Percentiles rank a stretch among this genome's conserved stretches.
These are phyloP conservation scores for Hemisphaericaspora lyxosophila DNA, from an alignment of 1,139 yeast species.

Conservation along the genomic window DNA sequence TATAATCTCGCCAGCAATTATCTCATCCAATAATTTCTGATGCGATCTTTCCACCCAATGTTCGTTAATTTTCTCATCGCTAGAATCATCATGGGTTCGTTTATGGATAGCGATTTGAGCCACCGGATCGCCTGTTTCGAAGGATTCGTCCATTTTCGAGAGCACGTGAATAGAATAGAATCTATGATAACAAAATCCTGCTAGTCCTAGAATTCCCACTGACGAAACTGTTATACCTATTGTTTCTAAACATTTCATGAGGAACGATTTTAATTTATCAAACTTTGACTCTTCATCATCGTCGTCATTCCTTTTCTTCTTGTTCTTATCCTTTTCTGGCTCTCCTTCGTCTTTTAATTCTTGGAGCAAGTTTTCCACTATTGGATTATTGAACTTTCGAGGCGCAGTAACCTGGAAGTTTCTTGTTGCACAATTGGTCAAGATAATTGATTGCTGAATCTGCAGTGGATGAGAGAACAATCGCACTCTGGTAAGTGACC, in stretches of 20 bases:
- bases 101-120: slow-evolving; percentile 56
- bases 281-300: slow-evolving; percentile 13
- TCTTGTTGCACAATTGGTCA: too few relatives aligned
- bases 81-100: slow-evolving; percentile 31
- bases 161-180: slow-evolving; percentile 61
- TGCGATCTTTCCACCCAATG: slow-evolving; percentile 72
- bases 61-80: slow-evolving; percentile 25
- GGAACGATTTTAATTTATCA: slow-evolving; percentile 22
- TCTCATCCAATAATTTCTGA: slow-evolving; percentile 63
- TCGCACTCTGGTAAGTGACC: not conserved
- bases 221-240: slow-evolving; percentile 78
- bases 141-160: slow-evolving; percentile 64
- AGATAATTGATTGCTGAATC: too few relatives aligned
- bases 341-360: slow-evolving; percentile 16
- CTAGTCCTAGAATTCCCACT: slow-evolving; percentile 64
- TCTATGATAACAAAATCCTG: slow-evolving; percentile 70
- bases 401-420: not conserved
- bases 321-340: slow-evolving; percentile 15
- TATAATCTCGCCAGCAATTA: slow-evolving; percentile 57
- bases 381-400: slow-evolving; percentile 14
- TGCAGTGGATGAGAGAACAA: too few relatives aligned
- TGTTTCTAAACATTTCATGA: slow-evolving; percentile 64
- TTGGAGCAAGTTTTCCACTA: slow-evolving; percentile 20
- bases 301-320: slow-evolving; percentile 12
- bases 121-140: slow-evolving; percentile 68